Base-by-base conservation (phyloP, 1,139 yeast species). In the Saccharomycopsis phalli region DNA sequence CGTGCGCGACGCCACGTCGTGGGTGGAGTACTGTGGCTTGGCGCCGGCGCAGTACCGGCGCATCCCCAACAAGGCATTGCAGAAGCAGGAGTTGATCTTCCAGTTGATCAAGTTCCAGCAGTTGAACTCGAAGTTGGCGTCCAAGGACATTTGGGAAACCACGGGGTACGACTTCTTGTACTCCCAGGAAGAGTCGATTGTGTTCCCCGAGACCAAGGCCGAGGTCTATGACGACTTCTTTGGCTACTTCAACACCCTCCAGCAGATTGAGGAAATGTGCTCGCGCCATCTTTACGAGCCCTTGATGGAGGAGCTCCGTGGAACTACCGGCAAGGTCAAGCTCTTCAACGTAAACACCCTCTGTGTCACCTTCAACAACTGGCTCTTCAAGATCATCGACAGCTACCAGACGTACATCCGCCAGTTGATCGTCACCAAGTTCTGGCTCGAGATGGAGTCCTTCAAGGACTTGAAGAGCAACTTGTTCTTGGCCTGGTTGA, bases 181-280 rank as follows among this genome's bases (percentile, higher is more conserved):
- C 25, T 35, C 40, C 8, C 39, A 42, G 21, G 41, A 41, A 17
- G 43, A 38, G 22, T 34, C 36, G 7, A 37, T 44, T 11, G 45
- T 44, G 28, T 44, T 44, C 27, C 47, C 47, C n/a, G 47, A 41
- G 23, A 38, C 47, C 11, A 44, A 44, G 27, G 45, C 45, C n/a
- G 45, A 41, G 17, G 47, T 44, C n/a, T 44, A 44, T 22, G 43
- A 44, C 28, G 45, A 41, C 7, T 44, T 44, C 25, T 44, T 44
- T 36, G 47, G 47, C 11, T 44, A 44, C 26, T 44, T 44, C 21
- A 44, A 38, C 30, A 44, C 43, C 6, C 31, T 44, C 6, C 45
- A 44, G 20, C 41, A 44, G 26, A 28, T 41, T 17, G 47, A 44
- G 34, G 45, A 40, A 13, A 28, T 44, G n/a, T 37, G 42, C 19